Evolutionary conservation across 371 early-diverging fungal genomes (phyloP).

Genomic region (Saksenaea oblongispora): DNA sequence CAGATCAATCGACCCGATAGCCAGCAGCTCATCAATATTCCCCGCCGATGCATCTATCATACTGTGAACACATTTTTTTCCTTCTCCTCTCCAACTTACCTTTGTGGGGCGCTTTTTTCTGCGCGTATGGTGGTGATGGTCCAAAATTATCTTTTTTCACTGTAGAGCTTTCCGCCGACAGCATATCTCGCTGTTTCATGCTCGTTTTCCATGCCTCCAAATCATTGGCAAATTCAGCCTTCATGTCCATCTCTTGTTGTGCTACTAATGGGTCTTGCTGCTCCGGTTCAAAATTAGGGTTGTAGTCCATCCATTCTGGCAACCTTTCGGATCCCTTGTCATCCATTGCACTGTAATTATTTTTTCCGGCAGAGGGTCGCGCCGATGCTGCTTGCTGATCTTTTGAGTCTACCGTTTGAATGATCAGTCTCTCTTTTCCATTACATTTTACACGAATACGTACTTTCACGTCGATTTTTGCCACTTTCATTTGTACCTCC

Average conservation of each 20-base stretch:
- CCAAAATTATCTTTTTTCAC: neutral
- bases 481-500: constrained; percentile 3
- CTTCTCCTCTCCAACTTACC: neutral
- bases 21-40: constrained; percentile 9
- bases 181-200: constrained; percentile 62
- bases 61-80: neutral
- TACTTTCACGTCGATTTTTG: constrained; percentile 21
- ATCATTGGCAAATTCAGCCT: constrained; percentile 49
- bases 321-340: constrained; percentile 33
- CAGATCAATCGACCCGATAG: constrained; percentile 14
- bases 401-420: constrained; percentile 2
- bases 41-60: constrained; percentile 35
- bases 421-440: neutral
- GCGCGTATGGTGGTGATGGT: neutral
- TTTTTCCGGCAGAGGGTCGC: neutral
- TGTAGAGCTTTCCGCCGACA: neutral
- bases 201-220: constrained; percentile 66
- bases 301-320: constrained; percentile 73
- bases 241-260: constrained; percentile 19
- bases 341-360: neutral
- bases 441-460: neutral
- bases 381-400: constrained; percentile 6
- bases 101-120: neutral
- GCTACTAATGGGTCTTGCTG: neutral
- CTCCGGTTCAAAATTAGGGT: constrained; percentile 41